Evolutionary conservation across 371 early-diverging fungal species (phyloP).

Genomic region (Funneliformis caledonium): DNA sequence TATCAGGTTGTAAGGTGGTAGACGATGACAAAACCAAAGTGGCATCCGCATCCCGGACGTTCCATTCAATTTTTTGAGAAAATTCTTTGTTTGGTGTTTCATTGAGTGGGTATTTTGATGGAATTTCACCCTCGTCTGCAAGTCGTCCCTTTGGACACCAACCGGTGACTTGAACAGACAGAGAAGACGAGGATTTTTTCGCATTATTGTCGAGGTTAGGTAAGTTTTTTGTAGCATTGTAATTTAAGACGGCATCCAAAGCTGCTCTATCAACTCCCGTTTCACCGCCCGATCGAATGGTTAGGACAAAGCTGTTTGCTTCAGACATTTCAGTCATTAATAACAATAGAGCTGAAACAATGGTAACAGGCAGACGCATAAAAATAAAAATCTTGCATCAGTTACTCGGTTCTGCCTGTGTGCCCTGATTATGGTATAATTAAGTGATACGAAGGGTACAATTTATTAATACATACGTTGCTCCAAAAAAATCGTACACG

Average conservation of each 20-base stretch:
- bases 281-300: slow-evolving; percentile 34
- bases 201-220: background rate
- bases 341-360: too few species aligned
- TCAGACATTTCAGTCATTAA: background rate
- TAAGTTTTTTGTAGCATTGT: background rate
- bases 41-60: slow-evolving; percentile 30
- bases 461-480: too few species aligned
- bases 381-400: too few species aligned
- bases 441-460: too few species aligned
- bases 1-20: background rate
- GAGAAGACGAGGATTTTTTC: background rate
- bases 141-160: slow-evolving; percentile 35
- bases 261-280: slow-evolving; percentile 35
- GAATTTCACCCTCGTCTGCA: slow-evolving; percentile 20
- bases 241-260: slow-evolving; percentile 20
- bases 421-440: too few species aligned
- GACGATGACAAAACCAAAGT: slow-evolving; percentile 1
- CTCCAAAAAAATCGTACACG: too few species aligned
- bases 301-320: background rate
- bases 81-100: background rate
- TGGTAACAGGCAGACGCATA: too few species aligned
- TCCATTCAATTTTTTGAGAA: slow-evolving; percentile 25
- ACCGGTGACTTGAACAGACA: background rate
- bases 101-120: slow-evolving; percentile 3
- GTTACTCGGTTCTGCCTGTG: too few species aligned